Conservation (phyloP, 495 filamentous ascomycete species). For the Penicillium subrubescens region DNA sequence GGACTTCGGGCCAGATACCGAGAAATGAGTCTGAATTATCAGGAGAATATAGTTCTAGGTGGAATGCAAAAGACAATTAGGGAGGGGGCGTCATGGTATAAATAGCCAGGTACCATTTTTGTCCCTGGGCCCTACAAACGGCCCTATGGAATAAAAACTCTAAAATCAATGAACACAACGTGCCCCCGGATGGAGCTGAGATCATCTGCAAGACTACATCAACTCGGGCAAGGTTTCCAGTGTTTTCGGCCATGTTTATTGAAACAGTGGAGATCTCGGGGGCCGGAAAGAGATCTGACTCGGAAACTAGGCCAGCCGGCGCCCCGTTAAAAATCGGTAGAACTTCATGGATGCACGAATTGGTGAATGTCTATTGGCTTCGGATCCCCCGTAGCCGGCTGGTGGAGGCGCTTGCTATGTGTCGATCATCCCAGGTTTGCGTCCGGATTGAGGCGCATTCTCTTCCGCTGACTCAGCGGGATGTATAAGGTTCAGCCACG, state of each 20-base stretch:
- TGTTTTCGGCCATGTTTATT: slow-evolving; percentile 15
- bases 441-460: not conserved
- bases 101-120: not conserved
- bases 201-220: slow-evolving; percentile 1
- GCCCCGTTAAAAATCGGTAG: not conserved
- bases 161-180: slow-evolving; percentile 2
- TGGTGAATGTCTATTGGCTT: not conserved
- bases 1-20: not conserved
- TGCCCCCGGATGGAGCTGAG: not conserved
- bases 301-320: not conserved
- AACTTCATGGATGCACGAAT: not conserved
- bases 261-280: slow-evolving; percentile 12
- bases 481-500: not conserved
- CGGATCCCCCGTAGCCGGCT: not conserved
- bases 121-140: not conserved
- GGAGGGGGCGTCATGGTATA: not conserved
- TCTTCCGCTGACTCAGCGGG: not conserved
- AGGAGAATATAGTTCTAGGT: not conserved
- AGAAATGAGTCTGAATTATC: not conserved
- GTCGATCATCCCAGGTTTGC: not conserved
- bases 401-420: not conserved
- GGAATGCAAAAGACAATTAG: not conserved
- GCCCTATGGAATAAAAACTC: not conserved
- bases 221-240: not conserved
- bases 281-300: slow-evolving; percentile 6